phyloP scores from a whole-genome alignment of 371 early-diverging fungal genomes.

The Lichtheimia corymbifera region DNA sequence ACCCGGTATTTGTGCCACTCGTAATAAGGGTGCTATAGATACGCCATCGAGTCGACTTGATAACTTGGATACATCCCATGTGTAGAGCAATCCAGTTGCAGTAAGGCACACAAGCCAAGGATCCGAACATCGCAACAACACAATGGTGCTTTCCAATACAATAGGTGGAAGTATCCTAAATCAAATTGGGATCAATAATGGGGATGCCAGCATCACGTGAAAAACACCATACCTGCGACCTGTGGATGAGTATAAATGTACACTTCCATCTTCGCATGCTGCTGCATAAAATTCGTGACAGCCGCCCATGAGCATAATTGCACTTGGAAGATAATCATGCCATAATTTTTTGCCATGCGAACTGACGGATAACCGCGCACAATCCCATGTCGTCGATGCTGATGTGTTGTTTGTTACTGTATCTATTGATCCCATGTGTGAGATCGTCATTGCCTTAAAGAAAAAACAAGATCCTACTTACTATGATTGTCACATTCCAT shows the following conservation, averaged over 20 bases:
- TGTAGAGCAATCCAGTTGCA: slow-evolving; percentile 60
- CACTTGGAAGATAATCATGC: slow-evolving; percentile 62
- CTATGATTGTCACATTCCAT: slow-evolving; percentile 61
- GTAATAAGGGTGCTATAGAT: slow-evolving; percentile 62
- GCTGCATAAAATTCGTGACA: slow-evolving; percentile 59
- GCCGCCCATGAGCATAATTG: slow-evolving; percentile 64
- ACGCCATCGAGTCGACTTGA: slow-evolving; percentile 49
- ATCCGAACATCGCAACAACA: slow-evolving; percentile 57
- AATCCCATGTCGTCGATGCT: slow-evolving; percentile 14
- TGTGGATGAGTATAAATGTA: slow-evolving; percentile 66
- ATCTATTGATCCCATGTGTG: no score
- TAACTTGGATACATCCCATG: slow-evolving; percentile 65
- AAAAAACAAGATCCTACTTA: not conserved
- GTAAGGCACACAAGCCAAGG: slow-evolving; percentile 69
- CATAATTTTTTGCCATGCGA: slow-evolving; percentile 53
- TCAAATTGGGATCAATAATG: not conserved
- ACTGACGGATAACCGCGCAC: slow-evolving; percentile 49
- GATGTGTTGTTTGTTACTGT: no score
- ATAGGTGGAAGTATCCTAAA: slow-evolving; percentile 69
- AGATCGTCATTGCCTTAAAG: no score
- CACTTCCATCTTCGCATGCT: slow-evolving; percentile 70
- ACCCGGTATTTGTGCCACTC: slow-evolving; percentile 34
- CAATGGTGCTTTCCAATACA: slow-evolving; percentile 65
- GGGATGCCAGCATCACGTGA: slow-evolving; percentile 34
- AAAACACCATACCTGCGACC: slow-evolving; percentile 47